These are phyloP conservation scores for Annulohypoxylon stygium DNA, from an alignment of 495 filamentous ascomycete genomes.

Conservation along the genomic window DNA sequence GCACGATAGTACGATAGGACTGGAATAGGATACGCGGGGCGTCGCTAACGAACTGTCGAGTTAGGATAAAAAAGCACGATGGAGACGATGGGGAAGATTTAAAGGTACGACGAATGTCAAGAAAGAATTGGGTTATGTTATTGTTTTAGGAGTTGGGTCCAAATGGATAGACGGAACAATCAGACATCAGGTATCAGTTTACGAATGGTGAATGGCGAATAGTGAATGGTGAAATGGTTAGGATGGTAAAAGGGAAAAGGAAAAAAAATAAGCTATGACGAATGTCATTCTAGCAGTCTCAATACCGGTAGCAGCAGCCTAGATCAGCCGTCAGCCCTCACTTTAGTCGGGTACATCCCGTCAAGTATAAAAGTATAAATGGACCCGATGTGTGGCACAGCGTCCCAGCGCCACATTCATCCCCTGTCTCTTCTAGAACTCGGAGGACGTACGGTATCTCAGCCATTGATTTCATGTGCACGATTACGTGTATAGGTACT, in stretches of 20 bases:
- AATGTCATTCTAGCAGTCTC: constrained; percentile 24
- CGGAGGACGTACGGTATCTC: neutral
- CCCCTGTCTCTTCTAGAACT: neutral
- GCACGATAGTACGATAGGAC: neutral
- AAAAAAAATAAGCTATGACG: constrained; percentile 36
- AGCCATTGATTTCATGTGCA: neutral
- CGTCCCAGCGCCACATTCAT: constrained; percentile 20
- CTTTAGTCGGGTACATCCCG: neutral
- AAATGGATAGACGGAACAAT: constrained; percentile 3
- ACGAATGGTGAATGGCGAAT: too few relatives aligned
- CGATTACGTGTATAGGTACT: neutral
- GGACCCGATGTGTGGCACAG: constrained; percentile 13
- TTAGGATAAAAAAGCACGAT: neutral
- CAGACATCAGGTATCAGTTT: neutral
- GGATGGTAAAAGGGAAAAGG: constrained; percentile 2
- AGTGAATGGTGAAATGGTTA: neutral
- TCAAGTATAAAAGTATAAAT: neutral
- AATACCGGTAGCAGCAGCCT: too few relatives aligned
- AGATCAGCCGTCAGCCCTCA: neutral
- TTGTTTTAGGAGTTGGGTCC: constrained; percentile 14
- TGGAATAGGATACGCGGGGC: neutral
- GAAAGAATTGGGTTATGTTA: constrained; percentile 23
- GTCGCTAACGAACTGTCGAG: constrained; percentile 11
- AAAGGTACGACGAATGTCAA: neutral
- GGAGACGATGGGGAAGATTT: neutral